phyloP scores from a whole-genome alignment of 2,329 filamentous ascomycete species.

The Diplocarpon rosae region DNA sequence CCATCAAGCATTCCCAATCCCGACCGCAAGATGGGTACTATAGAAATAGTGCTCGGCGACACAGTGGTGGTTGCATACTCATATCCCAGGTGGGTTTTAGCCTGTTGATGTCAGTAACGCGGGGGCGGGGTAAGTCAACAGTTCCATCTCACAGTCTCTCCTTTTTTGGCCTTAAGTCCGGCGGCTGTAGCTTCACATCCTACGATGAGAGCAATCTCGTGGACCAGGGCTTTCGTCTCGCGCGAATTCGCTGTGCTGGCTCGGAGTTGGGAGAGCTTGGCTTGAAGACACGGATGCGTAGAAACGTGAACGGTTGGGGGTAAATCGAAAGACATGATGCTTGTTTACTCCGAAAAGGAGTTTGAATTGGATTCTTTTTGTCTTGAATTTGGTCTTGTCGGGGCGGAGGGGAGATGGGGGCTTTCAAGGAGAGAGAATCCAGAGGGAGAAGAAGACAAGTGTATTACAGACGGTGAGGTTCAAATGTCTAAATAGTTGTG shows the following conservation, averaged over 20 bases:
- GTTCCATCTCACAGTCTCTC: constrained; percentile 47
- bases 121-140: constrained; percentile 2
- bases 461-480: constrained; percentile 1
- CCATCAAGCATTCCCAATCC: constrained; percentile 86
- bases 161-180: constrained; percentile 44
- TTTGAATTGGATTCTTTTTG: too few relatives aligned
- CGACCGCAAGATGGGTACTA: constrained; percentile 87
- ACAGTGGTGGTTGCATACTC: constrained; percentile 57
- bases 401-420: too few relatives aligned
- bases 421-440: not conserved
- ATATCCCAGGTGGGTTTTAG: constrained; percentile 67
- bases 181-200: constrained; percentile 68
- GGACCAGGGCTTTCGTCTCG: constrained; percentile 70
- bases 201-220: constrained; percentile 78
- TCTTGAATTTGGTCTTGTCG: too few relatives aligned
- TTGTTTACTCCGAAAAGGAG: not conserved
- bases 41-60: constrained; percentile 52
- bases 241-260: constrained; percentile 57
- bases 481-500: not conserved
- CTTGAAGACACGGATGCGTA: constrained; percentile 71
- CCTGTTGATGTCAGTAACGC: constrained; percentile 38
- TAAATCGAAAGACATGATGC: constrained; percentile 29
- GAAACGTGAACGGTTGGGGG: constrained; percentile 66
- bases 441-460: not conserved
- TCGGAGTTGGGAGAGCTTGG: constrained; percentile 83